Evolutionary conservation across 148 eudicot species (phyloP).

Genomic region (Diospyros kaki): DNA sequence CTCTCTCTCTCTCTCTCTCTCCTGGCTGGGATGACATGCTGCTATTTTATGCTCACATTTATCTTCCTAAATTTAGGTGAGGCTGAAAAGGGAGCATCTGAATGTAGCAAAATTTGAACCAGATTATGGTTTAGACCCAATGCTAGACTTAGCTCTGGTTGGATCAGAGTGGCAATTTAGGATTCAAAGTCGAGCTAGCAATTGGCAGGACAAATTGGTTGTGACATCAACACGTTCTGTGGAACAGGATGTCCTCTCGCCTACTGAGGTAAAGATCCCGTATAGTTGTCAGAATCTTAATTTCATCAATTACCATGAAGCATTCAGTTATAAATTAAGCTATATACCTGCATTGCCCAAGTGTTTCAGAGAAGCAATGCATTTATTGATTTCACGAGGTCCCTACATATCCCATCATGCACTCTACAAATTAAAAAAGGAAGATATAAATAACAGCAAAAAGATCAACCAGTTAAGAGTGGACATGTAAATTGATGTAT

Average conservation of each 20-base stretch:
- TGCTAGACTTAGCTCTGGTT: constrained; percentile 89
- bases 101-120: constrained; percentile 98
- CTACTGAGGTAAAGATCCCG: constrained; percentile 67
- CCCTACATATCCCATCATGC: too few species aligned
- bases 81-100: constrained; percentile 92
- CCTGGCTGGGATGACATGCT: neutral
- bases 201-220: constrained; percentile 98
- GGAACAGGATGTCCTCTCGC: constrained; percentile 92
- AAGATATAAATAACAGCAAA: too few species aligned
- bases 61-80: constrained; percentile 49
- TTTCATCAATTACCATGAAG: neutral
- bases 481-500: too few species aligned
- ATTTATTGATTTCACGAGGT: too few species aligned
- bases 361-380: too few species aligned
- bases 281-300: neutral
- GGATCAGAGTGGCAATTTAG: constrained; percentile 99
- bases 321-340: neutral
- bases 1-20: neutral
- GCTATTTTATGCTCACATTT: neutral
- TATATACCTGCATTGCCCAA: too few species aligned
- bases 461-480: too few species aligned
- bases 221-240: constrained; percentile 97
- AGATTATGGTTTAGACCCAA: constrained; percentile 91
- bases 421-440: too few species aligned
- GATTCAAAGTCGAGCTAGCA: constrained; percentile 95